phyloP scores from a whole-genome alignment of 352 stramenopile species.

The Pythium volutum region DNA sequence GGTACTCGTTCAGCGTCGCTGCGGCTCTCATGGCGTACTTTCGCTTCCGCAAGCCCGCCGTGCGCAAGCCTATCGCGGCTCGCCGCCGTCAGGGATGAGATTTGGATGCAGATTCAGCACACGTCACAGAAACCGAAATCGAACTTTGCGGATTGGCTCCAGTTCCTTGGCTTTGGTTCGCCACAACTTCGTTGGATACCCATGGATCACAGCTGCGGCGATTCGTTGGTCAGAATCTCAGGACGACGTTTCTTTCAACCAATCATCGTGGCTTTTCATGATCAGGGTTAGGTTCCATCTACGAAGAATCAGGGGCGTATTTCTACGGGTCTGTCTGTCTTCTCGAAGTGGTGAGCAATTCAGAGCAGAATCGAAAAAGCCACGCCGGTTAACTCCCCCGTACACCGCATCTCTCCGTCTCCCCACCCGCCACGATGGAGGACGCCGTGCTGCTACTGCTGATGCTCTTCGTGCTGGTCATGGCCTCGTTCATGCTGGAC shows the following conservation, averaged over 20 bases:
- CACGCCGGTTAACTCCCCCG: background rate
- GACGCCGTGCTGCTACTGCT: slow-evolving; percentile 78
- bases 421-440: slow-evolving; percentile 45
- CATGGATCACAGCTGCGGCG: background rate
- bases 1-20: slow-evolving; percentile 79
- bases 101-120: background rate
- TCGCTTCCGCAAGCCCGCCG: slow-evolving; percentile 48
- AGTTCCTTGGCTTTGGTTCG: too few species aligned
- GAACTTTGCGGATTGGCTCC: slow-evolving; percentile 4
- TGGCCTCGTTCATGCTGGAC: slow-evolving; percentile 85
- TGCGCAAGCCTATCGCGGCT: slow-evolving; percentile 9
- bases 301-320: background rate
- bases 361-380: slow-evolving; percentile 1
- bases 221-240: background rate
- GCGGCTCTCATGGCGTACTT: slow-evolving; percentile 65
- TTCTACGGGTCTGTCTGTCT: background rate
- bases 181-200: too few species aligned
- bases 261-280: background rate
- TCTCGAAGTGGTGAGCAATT: background rate
- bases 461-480: slow-evolving; percentile 87
- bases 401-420: background rate
- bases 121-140: slow-evolving; percentile 6
- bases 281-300: slow-evolving; percentile 7
- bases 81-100: background rate
- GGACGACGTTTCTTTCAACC: background rate